Evolutionary conservation across 371 early-diverging fungal genomes (phyloP).

Genomic region (Polyrhizophydium stewartii): DNA sequence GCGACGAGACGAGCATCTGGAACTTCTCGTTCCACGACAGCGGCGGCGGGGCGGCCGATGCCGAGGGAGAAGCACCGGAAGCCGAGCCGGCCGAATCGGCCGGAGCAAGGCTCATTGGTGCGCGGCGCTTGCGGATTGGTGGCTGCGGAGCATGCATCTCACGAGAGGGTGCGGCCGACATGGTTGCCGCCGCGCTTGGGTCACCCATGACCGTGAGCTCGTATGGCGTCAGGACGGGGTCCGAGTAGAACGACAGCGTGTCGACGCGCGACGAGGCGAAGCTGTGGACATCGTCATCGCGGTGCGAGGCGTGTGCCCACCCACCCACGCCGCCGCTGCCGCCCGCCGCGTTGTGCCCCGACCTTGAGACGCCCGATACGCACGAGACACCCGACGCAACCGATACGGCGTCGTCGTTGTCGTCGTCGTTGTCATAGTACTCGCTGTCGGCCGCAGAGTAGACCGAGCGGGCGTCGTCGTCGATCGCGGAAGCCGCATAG

Average conservation of each 20-base stretch:
- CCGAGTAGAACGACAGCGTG: conserved; percentile 41
- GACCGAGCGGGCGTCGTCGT: conserved; percentile 18
- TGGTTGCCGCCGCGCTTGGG: neutral
- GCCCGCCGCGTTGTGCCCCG: no score
- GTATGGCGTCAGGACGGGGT: conserved; percentile 42
- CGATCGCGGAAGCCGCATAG: neutral
- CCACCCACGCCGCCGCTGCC: neutral
- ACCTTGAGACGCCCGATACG: no score
- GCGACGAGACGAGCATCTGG: conserved; percentile 26
- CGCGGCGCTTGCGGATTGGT: no score
- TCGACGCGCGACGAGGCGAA: conserved; percentile 12
- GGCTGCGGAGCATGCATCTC: no score
- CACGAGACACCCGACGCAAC: conserved; percentile 12
- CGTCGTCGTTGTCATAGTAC: conserved; percentile 6
- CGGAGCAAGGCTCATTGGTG: no score
- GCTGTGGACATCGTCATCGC: conserved; percentile 17
- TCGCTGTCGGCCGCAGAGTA: conserved; percentile 16
- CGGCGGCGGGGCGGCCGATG: no score
- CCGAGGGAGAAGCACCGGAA: no score
- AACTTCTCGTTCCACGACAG: conserved; percentile 43
- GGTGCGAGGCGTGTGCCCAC: no score
- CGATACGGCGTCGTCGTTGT: conserved; percentile 5
- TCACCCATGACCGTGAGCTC: conserved; percentile 39
- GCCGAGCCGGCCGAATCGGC: no score
- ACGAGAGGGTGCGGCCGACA: neutral